A percentile compares a stretch with the other conserved stretches of the same genome.
These are phyloP conservation scores for Acanthamoeba castellanii DNA, from an alignment of 208 protist genomes.

Conservation along the genomic window DNA sequence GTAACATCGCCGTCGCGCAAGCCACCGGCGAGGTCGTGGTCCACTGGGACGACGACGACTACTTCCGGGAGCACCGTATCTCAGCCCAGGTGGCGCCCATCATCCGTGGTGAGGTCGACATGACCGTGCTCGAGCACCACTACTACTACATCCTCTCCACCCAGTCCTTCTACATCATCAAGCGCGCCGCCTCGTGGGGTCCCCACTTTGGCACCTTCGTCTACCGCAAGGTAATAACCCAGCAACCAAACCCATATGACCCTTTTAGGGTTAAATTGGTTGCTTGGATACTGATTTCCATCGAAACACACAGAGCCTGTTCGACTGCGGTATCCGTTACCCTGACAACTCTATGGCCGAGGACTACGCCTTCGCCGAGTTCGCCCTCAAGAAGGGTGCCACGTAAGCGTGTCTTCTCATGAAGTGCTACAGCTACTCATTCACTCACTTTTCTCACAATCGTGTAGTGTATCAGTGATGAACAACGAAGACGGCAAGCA, in stretches of 20 bases:
- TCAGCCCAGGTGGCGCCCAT: conserved; percentile 28
- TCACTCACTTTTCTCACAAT: too few species aligned
- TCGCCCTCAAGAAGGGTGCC: conserved; percentile 1
- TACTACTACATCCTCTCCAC: conserved; percentile 21
- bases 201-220: conserved; percentile 42
- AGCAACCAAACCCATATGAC: too few species aligned
- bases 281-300: too few species aligned
- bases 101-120: conserved; percentile 38
- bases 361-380: conserved; percentile 45
- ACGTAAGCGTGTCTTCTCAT: background rate
- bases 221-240: background rate
- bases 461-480: background rate
- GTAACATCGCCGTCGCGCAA: background rate
- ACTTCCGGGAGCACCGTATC: conserved; percentile 53
- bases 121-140: conserved; percentile 54
- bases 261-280: too few species aligned
- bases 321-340: background rate
- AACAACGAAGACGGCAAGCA: conserved; percentile 49
- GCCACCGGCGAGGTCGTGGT: background rate
- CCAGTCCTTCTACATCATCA: conserved; percentile 8
- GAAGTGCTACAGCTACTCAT: too few species aligned
- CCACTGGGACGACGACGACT: conserved; percentile 50
- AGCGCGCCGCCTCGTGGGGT: background rate
- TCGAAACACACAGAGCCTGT: background rate
- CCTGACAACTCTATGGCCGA: conserved; percentile 37